These are phyloP conservation scores for Solanum ossicruentum DNA, from an alignment of 257 asterid genomes.

Conservation along the genomic window DNA sequence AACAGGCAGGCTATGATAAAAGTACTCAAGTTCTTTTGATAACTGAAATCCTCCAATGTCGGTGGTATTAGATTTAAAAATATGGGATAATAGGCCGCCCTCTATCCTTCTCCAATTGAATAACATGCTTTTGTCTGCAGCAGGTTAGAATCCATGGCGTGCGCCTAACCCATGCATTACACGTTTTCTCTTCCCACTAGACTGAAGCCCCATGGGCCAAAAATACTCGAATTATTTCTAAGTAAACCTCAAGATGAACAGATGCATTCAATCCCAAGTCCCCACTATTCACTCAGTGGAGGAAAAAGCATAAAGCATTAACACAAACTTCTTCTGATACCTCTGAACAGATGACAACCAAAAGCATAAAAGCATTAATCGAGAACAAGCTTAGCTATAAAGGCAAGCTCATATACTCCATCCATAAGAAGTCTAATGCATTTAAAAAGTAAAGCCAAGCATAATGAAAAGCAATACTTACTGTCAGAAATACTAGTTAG, in stretches of 20 bases:
- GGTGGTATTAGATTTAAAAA: neutral
- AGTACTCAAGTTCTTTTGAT: neutral
- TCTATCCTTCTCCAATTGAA: neutral
- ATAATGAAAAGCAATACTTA: slow-evolving; percentile 25
- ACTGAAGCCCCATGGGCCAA: neutral
- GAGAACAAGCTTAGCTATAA: neutral
- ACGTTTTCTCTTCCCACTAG: neutral
- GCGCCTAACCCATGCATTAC: neutral
- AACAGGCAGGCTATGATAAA: neutral
- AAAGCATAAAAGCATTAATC: neutral
- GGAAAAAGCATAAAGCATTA: neutral
- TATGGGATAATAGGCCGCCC: neutral
- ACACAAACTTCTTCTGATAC: neutral
- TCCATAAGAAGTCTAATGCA: neutral
- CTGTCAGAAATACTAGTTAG: slow-evolving; percentile 82
- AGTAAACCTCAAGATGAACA: neutral
- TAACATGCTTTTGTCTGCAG: neutral
- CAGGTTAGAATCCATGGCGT: neutral
- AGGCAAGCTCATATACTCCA: neutral
- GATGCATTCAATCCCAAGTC: neutral
- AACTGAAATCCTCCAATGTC: neutral
- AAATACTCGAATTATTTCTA: neutral
- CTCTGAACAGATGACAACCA: neutral
- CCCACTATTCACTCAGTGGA: neutral
- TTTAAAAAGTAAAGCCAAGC: neutral